These are phyloP conservation scores for Potentilla sterilis DNA, from an alignment of 306 rosid species.

Conservation along the genomic window DNA sequence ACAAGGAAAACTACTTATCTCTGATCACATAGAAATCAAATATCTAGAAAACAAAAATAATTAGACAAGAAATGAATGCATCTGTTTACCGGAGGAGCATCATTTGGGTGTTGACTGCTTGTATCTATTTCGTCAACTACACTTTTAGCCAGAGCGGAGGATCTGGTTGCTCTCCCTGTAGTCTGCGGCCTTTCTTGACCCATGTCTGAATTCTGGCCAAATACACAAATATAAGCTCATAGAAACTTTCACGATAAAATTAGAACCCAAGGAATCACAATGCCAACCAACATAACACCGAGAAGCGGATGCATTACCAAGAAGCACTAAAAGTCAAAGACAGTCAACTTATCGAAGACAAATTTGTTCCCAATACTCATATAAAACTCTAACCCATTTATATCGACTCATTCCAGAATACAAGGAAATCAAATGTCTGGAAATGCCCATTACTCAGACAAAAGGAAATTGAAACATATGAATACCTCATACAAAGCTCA, in stretches of 20 bases:
- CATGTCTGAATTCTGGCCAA: constrained; percentile 35
- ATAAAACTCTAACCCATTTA: no score
- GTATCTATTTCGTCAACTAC: constrained; percentile 35
- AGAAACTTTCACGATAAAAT: background rate
- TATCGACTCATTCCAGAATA: no score
- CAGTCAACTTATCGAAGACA: background rate
- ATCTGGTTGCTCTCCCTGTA: constrained; percentile 66
- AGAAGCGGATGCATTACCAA: background rate
- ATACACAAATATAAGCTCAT: background rate
- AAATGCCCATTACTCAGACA: no score
- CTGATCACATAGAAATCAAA: background rate
- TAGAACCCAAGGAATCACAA: background rate
- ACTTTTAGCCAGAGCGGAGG: constrained; percentile 36
- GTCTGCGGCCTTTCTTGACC: constrained; percentile 48
- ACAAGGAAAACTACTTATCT: background rate
- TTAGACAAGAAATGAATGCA: background rate
- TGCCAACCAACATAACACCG: background rate
- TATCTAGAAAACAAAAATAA: background rate
- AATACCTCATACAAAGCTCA: no score
- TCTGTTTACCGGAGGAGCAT: background rate
- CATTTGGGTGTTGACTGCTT: constrained; percentile 25
- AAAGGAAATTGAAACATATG: no score
- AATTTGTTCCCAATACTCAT: no score
- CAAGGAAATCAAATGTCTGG: no score
- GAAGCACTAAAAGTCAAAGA: background rate